Base-by-base conservation (phyloP, 495 filamentous ascomycete species). In the Penicillium diatomitis region DNA sequence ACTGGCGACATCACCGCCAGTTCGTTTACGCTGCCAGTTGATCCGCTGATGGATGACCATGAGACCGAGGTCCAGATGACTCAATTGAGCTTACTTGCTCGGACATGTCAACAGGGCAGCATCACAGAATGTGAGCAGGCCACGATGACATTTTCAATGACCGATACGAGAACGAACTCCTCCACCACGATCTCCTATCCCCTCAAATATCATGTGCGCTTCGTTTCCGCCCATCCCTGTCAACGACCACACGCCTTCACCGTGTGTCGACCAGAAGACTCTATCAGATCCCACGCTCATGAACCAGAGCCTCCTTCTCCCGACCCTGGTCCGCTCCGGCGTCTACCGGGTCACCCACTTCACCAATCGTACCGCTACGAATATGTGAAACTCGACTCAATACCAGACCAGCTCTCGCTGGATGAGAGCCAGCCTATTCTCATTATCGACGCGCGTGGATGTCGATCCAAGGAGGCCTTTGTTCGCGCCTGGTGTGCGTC, bases 401-500 rank as follows among this genome's bases (percentile, higher is more conserved):
- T 85, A 1, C 58, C 80, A 4, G 20, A 20, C 20, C 63, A 62
- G 7, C 50, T 47, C 6, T 33, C 41, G 30, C 44, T 35, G 28
- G 41, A 42, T 0, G 28, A 47, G 27, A 36, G 51, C 31, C 12
- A 75, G 63, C 74, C 73, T 64, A 52, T 77, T 57, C 38, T 78
- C 62, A 61, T 78, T 58, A 41, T 73, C 58, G 56, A 72, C 60
- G 63, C 70, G 64, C 54, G 80, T 66, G 60, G 79, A 66, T 53
- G 70, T 6, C 74, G 69, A 31, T 75, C 79, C 41, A 72, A 78
- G 49, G 83, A 86, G 65, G 76, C 85, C 2, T 72, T 87, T 36
- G 82, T 74, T 6, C 71, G 84, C 31, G 83, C 84, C 2, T 75
- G 85, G 62, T 89, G 85, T 55, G 79, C 84, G 3, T 76, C 84